Evolutionary conservation across 352 stramenopile genomes (phyloP), one percentile per base, ranked within the genome.

Genomic region (Pythium phragmiticola): DNA sequence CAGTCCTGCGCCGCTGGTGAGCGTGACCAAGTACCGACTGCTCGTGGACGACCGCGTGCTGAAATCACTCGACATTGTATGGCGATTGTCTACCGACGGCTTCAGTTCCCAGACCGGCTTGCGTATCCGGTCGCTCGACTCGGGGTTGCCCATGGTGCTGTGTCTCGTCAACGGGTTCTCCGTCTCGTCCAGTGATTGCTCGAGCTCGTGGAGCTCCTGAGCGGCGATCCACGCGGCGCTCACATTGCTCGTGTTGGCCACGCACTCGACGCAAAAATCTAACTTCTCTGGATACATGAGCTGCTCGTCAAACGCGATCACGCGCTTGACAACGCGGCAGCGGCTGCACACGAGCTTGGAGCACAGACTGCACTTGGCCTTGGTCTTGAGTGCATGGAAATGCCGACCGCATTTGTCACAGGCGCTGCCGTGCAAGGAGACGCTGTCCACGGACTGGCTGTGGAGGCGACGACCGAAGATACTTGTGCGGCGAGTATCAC

Each of bases 281-380:
- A 90, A 81, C 64, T 90, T 88, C 57, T 82, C 71, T 12, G 77
- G 79, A 43, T 70, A 66, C 64, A 80, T 77, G 46, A 84, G 69
- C 52, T 70, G 72, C 19, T 85, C 64, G 53, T 83, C 78, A 60
- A 88, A 61, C 71, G 77, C 47, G 70, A 66, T 51, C 41, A 72
- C 66, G 49, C 60, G 66, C 56, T 72, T 68, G 45, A 65, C 41
- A 4, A 66, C 28, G 17, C 59, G 59, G 30, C 66, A 72, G 30
- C 66, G 66, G 42, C 52, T 64, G 45, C 66, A 72, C 30, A 72
- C 48, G 46, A 65, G 21, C 37, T 66, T 62, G 41, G 5, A 48
- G 39, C 66, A 72, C 5, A 72, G 42, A 33, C 64, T 41, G 49
- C 66, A 72, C 59, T 65, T 67, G 47, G 49, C 65, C 23, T 72